A percentile compares a stretch with the other conserved stretches of the same genome.
Conservation (phyloP, 129 eudicot species). For the Rutidosis leptorrhynchoides region DNA sequence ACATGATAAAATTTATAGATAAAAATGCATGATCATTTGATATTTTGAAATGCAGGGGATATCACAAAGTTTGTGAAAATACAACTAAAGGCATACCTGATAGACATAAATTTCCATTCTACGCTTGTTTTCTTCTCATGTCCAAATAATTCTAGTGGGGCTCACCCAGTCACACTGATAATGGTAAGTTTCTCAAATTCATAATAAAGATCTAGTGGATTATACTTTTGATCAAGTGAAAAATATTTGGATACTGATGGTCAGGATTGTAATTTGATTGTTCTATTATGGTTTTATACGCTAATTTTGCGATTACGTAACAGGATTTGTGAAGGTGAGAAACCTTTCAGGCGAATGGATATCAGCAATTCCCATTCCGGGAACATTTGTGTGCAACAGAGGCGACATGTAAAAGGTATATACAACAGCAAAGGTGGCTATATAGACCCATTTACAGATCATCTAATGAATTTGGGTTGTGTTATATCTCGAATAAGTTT, state of each 20-base stretch:
- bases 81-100: conserved; percentile 89
- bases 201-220: no score
- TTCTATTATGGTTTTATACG: conserved; percentile 15
- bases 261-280: not conserved
- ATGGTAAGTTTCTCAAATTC: conserved; percentile 51
- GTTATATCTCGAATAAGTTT: no score
- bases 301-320: conserved; percentile 1
- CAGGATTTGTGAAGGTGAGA: conserved; percentile 56
- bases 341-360: conserved; percentile 93
- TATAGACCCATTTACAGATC: not conserved
- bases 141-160: conserved; percentile 65
- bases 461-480: not conserved
- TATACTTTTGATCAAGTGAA: no score
- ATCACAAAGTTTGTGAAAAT: conserved; percentile 77
- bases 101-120: conserved; percentile 84
- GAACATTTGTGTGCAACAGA: conserved; percentile 94
- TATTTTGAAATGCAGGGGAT: conserved; percentile 61
- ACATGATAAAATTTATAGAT: not conserved
- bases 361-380: conserved; percentile 85
- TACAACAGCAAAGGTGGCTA: not conserved
- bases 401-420: conserved; percentile 95
- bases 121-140: conserved; percentile 21
- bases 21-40: not conserved
- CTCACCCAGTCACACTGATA: conserved; percentile 97
- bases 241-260: not conserved